Evolutionary conservation across 495 filamentous ascomycete genomes (phyloP), one percentile per base, ranked within the genome.

Genomic region (Schizothecium vesticola): DNA sequence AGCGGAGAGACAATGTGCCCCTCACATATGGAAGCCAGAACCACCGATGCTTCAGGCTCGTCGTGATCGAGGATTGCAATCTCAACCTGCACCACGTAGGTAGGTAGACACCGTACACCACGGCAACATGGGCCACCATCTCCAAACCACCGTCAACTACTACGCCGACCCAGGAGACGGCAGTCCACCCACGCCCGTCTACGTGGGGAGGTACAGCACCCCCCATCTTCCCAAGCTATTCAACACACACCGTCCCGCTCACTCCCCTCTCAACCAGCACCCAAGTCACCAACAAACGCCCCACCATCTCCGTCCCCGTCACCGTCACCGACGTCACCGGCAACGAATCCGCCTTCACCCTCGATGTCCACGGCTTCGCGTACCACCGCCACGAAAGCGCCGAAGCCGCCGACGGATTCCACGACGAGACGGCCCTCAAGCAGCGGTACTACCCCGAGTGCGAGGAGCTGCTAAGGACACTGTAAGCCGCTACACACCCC

Each of bases 391-490:
- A 77, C 56, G 24, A 31, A 0, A 73, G 63, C 60, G 3, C 21
- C n/a, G 61, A 36, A 11, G 57, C 36, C 2, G 43, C 43, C 43
- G 43, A 6, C 19, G 51, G 13, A n/a, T 73, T 73, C n/a, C 69
- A 80, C 9, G 82, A 77, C 25, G 67, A 66, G 19, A 65, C 65
- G 1, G 66, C 86, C 63, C 87, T 92, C 71, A 81, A 84, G 68
- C 72, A 64, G 2, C 72, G 80, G 12, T 91, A 91, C 73, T 91
- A 89, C 66, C 80, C 86, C 0, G 89, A 91, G 72, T 84, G 83
- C 25, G 85, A 88, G 67, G 74, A 82, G 60, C 73, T 91, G 8
- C 70, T 92, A 23, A 80, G 86, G 23, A 76, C 84, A 1, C 84
- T 90, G 80, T 83, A 85, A 76, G 84, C 22, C 13, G 5, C 28